Evolutionary conservation across 805 yeast genomes (phyloP).

Genomic region (Wickerhamiella nectarea): DNA sequence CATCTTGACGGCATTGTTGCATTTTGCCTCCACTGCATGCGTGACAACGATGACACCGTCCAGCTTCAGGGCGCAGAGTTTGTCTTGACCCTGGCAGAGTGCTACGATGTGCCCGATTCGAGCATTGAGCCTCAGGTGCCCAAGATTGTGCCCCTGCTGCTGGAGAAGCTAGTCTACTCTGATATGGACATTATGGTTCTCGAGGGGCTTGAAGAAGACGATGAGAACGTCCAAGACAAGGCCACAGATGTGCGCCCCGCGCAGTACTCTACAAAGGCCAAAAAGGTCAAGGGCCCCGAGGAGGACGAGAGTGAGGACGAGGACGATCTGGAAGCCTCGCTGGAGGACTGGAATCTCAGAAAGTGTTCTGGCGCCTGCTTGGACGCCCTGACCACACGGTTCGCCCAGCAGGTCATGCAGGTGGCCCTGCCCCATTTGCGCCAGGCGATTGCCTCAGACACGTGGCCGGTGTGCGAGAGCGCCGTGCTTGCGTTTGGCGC

Average conservation of each 20-base stretch:
- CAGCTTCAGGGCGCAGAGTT: constrained; percentile 91
- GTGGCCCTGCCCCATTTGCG: constrained; percentile 63
- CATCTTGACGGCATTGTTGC: constrained; percentile 78
- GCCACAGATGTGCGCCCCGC: constrained; percentile 82
- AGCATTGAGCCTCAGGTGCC: constrained; percentile 42
- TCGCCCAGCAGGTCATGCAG: constrained; percentile 53
- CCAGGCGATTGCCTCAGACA: constrained; percentile 48
- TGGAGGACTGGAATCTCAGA: constrained; percentile 77
- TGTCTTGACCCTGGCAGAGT: constrained; percentile 57
- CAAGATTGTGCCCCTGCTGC: constrained; percentile 58
- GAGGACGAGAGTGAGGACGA: constrained; percentile 60
- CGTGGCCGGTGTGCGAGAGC: constrained; percentile 89
- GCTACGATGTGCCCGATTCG: constrained; percentile 38
- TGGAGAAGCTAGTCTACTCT: constrained; percentile 75
- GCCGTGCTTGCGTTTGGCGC: constrained; percentile 93
- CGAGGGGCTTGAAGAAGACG: constrained; percentile 58
- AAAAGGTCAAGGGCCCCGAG: constrained; percentile 23
- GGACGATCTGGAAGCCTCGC: constrained; percentile 52
- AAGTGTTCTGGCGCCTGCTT: constrained; percentile 91
- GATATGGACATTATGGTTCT: constrained; percentile 62
- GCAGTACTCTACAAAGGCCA: constrained; percentile 50
- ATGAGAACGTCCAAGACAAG: constrained; percentile 62
- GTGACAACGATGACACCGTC: constrained; percentile 52
- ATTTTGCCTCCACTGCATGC: constrained; percentile 70
- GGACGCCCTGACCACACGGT: constrained; percentile 58